Percentiles rank a stretch among this genome's conserved stretches.
Evolutionary conservation across 257 asterid species (phyloP).

Genomic region (Asclepias syriaca): DNA sequence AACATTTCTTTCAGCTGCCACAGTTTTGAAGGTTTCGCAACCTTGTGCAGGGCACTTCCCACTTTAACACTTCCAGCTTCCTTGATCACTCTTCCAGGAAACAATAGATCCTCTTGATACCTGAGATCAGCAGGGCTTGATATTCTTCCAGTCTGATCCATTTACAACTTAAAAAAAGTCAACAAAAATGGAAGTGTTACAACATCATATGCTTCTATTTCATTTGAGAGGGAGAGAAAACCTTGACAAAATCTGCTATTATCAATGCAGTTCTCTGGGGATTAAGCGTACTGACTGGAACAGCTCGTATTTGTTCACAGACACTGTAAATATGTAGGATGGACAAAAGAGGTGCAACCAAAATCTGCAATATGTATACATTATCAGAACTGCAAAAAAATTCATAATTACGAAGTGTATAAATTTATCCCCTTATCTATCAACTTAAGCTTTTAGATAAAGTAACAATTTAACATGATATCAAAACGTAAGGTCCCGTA

Average conservation of each 20-base stretch:
- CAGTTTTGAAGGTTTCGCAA: conserved; percentile 65
- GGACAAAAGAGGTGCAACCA: conserved; percentile 77
- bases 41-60: conserved; percentile 69
- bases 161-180: background rate
- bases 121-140: conserved; percentile 89
- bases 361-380: conserved; percentile 48
- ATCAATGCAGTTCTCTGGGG: conserved; percentile 95
- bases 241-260: conserved; percentile 81
- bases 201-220: conserved; percentile 3
- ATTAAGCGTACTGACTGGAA: conserved; percentile 91
- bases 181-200: background rate
- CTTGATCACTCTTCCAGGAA: conserved; percentile 71
- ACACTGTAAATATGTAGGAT: conserved; percentile 69
- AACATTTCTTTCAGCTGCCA: conserved; percentile 47
- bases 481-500: too few relatives aligned
- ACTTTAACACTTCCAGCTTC: conserved; percentile 89
- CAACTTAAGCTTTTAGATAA: too few relatives aligned
- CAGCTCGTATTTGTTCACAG: conserved; percentile 85
- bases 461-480: too few relatives aligned
- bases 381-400: background rate
- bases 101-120: conserved; percentile 75
- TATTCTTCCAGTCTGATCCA: conserved; percentile 60
- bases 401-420: too few relatives aligned
- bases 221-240: conserved; percentile 9
- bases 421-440: too few relatives aligned